Evolutionary conservation across 1,284 basidiomycete species (phyloP).

Genomic region (Phlebopus sp.): DNA sequence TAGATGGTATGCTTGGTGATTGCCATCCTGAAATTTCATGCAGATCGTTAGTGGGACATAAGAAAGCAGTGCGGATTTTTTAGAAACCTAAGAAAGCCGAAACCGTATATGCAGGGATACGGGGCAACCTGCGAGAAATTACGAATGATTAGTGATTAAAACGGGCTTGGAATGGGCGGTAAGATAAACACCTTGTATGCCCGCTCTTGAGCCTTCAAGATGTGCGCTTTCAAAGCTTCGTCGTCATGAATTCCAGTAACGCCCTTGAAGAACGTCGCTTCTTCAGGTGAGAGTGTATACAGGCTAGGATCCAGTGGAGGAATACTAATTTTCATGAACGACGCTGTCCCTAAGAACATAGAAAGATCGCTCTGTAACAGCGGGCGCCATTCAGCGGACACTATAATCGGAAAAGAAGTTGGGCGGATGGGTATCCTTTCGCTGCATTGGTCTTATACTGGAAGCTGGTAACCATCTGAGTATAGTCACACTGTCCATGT

Average conservation of each 20-base stretch:
- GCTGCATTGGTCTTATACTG: no score
- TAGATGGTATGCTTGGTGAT: slow-evolving; percentile 17
- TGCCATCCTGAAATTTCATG: slow-evolving; percentile 9
- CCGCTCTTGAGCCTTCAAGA: slow-evolving; percentile 3
- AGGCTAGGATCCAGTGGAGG: slow-evolving; percentile 1
- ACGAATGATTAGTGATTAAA: neutral
- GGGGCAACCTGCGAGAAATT: slow-evolving; percentile 11
- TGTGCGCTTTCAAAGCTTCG: slow-evolving; percentile 3
- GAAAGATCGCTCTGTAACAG: no score
- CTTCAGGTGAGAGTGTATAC: neutral
- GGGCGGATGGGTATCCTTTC: no score
- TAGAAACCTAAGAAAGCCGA: slow-evolving; percentile 18
- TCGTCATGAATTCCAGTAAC: slow-evolving; percentile 5
- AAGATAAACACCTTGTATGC: slow-evolving; percentile 3
- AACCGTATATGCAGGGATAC: slow-evolving; percentile 20
- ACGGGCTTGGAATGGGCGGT: neutral
- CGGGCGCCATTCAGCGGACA: no score
- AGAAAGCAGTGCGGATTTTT: neutral
- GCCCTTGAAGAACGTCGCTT: neutral
- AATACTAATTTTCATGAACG: neutral
- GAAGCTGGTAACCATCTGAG: no score
- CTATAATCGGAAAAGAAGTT: no score
- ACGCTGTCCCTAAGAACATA: neutral
- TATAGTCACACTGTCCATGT: no score
- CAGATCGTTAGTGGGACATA: neutral